Evolutionary conservation across 2,329 filamentous ascomycete species (phyloP).

Genomic region (Colletotrichum camelliae): DNA sequence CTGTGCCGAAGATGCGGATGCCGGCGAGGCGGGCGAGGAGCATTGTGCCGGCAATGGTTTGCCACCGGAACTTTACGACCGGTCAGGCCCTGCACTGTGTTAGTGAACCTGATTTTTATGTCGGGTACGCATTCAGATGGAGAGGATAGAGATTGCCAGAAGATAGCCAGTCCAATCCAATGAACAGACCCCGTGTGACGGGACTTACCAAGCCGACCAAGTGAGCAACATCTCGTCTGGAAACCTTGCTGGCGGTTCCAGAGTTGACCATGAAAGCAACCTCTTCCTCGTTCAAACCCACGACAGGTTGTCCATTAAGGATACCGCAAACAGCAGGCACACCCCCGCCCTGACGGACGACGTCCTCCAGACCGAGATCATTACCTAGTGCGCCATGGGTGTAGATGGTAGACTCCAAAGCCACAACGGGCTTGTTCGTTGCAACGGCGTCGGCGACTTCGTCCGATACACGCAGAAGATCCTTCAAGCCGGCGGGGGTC

Average conservation of each 20-base stretch:
- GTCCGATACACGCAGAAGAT: slow-evolving; percentile 74
- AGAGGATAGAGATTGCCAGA: not conserved
- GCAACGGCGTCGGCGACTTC: slow-evolving; percentile 82
- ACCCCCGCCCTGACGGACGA: slow-evolving; percentile 81
- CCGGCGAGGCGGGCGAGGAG: slow-evolving; percentile 84
- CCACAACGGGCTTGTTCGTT: slow-evolving; percentile 82
- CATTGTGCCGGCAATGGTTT: slow-evolving; percentile 95
- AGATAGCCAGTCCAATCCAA: not conserved
- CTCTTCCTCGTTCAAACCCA: slow-evolving; percentile 78
- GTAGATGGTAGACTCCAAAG: slow-evolving; percentile 95
- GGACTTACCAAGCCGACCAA: slow-evolving; percentile 74
- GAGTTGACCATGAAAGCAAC: slow-evolving; percentile 73
- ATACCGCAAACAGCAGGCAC: slow-evolving; percentile 93
- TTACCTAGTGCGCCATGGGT: slow-evolving; percentile 90
- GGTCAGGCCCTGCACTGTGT: slow-evolving; percentile 56
- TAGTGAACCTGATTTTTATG: not conserved
- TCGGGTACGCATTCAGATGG: too few species aligned
- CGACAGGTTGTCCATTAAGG: slow-evolving; percentile 79
- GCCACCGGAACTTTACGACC: slow-evolving; percentile 77
- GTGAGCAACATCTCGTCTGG: slow-evolving; percentile 84
- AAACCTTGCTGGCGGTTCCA: slow-evolving; percentile 78
- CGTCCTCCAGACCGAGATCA: slow-evolving; percentile 73
- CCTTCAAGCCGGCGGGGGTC: slow-evolving; percentile 34
- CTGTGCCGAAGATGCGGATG: slow-evolving; percentile 92
- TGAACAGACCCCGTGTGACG: not conserved